Conservation (phyloP, 371 early-diverging fungal species). For the Mycotypha africana region DNA sequence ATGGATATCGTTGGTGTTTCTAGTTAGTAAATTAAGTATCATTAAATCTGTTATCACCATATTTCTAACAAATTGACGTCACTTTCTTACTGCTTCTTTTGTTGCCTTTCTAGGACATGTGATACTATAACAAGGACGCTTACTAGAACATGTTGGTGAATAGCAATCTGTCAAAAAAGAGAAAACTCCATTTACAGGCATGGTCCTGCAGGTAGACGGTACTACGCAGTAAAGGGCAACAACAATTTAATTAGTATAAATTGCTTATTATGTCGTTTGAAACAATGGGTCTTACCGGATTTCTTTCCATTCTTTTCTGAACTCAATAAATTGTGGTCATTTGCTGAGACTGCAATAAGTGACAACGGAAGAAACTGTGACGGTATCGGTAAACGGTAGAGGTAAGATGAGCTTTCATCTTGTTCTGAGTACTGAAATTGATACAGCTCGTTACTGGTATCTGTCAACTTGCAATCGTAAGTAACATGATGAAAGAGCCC, state of each 20-base stretch:
- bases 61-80: no score
- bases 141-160: constrained; percentile 58
- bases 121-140: constrained; percentile 51
- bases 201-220: constrained; percentile 8
- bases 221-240: no score
- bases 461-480: constrained; percentile 68
- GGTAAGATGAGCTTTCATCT: neutral
- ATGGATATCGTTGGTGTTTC: no score
- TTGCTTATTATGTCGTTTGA: neutral
- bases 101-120: constrained; percentile 50
- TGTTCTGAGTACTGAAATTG: constrained; percentile 4
- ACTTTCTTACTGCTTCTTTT: no score
- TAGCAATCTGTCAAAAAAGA: constrained; percentile 62
- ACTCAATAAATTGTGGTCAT: no score
- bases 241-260: no score
- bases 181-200: constrained; percentile 52
- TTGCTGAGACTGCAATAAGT: no score
- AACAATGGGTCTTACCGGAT: neutral
- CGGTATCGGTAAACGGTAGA: no score
- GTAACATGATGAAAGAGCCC: constrained; percentile 79
- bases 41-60: no score
- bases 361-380: no score
- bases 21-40: no score
- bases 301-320: constrained; percentile 2
- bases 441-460: constrained; percentile 37